Percentiles rank a stretch among this genome's conserved stretches.
phyloP scores from a whole-genome alignment of 129 eudicot genomes.

The Centella asiatica region DNA sequence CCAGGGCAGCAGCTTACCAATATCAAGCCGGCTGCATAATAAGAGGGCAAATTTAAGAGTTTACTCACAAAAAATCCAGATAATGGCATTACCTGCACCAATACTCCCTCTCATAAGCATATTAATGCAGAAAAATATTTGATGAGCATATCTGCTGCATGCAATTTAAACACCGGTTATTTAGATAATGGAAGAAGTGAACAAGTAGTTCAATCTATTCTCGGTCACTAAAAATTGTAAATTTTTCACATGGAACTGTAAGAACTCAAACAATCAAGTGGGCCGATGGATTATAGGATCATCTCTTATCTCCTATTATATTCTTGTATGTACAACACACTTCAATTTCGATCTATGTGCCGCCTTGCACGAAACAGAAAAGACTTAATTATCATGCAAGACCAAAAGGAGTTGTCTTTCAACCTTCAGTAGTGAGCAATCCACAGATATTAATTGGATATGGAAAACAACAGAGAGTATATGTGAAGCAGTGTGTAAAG shows the following conservation, averaged over 20 bases:
- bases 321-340: not conserved
- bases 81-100: slow-evolving; percentile 86
- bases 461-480: not conserved
- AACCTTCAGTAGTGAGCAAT: not conserved
- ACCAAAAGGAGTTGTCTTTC: not conserved
- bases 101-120: not conserved
- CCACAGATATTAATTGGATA: no score
- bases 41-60: slow-evolving; percentile 68
- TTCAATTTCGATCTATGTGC: not conserved
- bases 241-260: not conserved
- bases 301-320: no score
- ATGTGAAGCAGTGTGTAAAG: no score
- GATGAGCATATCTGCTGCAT: not conserved
- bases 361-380: not conserved
- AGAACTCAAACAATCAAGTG: not conserved
- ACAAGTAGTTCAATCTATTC: not conserved
- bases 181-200: not conserved
- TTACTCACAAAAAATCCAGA: slow-evolving; percentile 65
- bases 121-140: not conserved
- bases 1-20: slow-evolving; percentile 98
- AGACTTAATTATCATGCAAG: not conserved
- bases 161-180: not conserved
- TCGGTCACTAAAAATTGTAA: not conserved
- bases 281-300: not conserved
- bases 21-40: slow-evolving; percentile 96